Conservation (phyloP, 2,329 filamentous ascomycete genomes). For the Fusarium ramigenum region DNA sequence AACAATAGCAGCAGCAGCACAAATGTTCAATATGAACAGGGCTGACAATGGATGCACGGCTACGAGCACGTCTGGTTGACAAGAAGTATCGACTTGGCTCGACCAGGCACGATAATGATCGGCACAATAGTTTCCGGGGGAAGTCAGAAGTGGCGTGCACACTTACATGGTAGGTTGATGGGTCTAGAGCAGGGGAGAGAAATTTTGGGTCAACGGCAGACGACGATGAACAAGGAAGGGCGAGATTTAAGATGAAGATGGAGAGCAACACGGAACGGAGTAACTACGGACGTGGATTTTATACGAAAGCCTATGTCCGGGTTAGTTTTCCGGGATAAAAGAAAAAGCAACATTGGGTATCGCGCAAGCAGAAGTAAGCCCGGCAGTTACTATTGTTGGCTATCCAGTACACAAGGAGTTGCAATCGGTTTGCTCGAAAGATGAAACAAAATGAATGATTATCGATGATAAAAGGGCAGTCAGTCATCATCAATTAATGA, state of each 20-base stretch:
- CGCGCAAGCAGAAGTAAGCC: background rate
- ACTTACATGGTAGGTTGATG: slow-evolving; percentile 29
- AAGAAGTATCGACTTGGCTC: slow-evolving; percentile 38
- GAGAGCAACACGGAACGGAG: slow-evolving; percentile 18
- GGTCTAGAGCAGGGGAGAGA: slow-evolving; percentile 25
- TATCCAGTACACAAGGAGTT: background rate
- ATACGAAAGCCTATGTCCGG: slow-evolving; percentile 12
- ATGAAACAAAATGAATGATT: slow-evolving; percentile 6
- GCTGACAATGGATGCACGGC: slow-evolving; percentile 45
- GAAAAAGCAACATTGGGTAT: slow-evolving; percentile 21
- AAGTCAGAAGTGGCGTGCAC: slow-evolving; percentile 39
- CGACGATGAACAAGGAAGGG: slow-evolving; percentile 19
- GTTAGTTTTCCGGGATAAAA: slow-evolving; percentile 16
- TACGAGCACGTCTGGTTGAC: slow-evolving; percentile 37
- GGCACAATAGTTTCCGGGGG: slow-evolving; percentile 41
- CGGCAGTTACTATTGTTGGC: slow-evolving; percentile 8
- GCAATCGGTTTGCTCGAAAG: slow-evolving; percentile 18
- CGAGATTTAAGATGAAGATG: slow-evolving; percentile 37
- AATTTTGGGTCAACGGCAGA: slow-evolving; percentile 16
- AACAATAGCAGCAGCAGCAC: background rate
- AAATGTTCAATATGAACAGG: slow-evolving; percentile 36
- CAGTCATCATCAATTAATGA: background rate
- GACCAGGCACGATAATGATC: slow-evolving; percentile 43
- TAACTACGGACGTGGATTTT: slow-evolving; percentile 19
- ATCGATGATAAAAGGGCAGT: background rate